These are phyloP conservation scores for Akanthomyces uredinophilus DNA, from an alignment of 2,329 filamentous ascomycete species.

Conservation along the genomic window DNA sequence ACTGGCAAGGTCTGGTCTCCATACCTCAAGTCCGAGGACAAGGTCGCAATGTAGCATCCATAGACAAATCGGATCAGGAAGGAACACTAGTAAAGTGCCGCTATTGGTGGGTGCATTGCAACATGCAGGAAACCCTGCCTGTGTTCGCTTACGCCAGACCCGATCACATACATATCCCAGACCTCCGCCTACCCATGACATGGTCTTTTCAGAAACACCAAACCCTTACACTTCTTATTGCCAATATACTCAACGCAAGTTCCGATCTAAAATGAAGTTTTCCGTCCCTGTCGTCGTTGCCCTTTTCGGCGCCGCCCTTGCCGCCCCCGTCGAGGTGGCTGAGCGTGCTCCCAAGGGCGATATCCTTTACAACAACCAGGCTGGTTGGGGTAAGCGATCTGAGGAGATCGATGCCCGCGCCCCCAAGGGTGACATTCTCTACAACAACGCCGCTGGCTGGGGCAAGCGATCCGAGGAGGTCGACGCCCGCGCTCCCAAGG, in stretches of 20 bases:
- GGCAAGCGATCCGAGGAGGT: slow-evolving; percentile 11
- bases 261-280: slow-evolving; percentile 11
- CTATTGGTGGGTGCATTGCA: neutral
- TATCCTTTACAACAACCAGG: slow-evolving; percentile 14
- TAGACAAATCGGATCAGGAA: neutral
- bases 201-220: neutral
- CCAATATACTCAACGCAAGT: neutral
- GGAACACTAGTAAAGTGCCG: neutral
- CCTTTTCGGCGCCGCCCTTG: slow-evolving; percentile 14
- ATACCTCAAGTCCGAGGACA: neutral
- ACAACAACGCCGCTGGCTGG: slow-evolving; percentile 17
- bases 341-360: neutral
- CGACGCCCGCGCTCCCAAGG: neutral
- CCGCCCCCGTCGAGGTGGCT: slow-evolving; percentile 12
- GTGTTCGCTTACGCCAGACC: neutral
- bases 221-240: neutral
- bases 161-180: neutral
- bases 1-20: neutral
- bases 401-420: slow-evolving; percentile 3
- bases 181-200: neutral
- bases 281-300: slow-evolving; percentile 10
- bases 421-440: slow-evolving; percentile 12
- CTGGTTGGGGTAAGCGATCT: slow-evolving; percentile 14
- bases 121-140: neutral
- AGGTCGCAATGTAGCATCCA: neutral